Percentiles rank a stretch among this genome's conserved stretches.
phyloP scores from a whole-genome alignment of 495 filamentous ascomycete genomes.

The Durotheca rogersii region DNA sequence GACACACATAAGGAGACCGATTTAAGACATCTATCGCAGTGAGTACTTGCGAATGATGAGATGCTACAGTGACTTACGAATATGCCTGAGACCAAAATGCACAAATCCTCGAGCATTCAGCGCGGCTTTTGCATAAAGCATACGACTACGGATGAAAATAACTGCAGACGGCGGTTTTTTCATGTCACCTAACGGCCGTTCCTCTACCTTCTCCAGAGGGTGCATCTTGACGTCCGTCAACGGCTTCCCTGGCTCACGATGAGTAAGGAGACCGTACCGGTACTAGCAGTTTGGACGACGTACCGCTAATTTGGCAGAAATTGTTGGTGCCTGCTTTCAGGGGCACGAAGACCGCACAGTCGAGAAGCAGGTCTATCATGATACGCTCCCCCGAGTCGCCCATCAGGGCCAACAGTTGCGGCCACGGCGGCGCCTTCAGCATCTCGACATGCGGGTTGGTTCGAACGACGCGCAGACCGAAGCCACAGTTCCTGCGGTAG shows the following conservation, averaged over 20 bases:
- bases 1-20: conserved; percentile 56
- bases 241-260: conserved; percentile 28
- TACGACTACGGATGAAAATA: conserved; percentile 75
- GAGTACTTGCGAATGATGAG: conserved; percentile 2
- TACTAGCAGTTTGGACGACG: conserved; percentile 19
- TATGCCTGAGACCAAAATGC: conserved; percentile 72
- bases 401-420: conserved; percentile 65
- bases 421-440: conserved; percentile 73
- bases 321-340: conserved; percentile 60
- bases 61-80: conserved; percentile 61
- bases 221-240: conserved; percentile 39
- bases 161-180: conserved; percentile 59
- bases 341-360: conserved; percentile 74
- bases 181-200: conserved; percentile 1
- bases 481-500: conserved; percentile 51
- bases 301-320: conserved; percentile 79
- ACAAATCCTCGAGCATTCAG: conserved; percentile 67
- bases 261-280: conserved; percentile 1
- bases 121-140: conserved; percentile 77
- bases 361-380: conserved; percentile 76
- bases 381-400: conserved; percentile 75
- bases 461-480: conserved; percentile 54
- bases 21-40: conserved; percentile 73
- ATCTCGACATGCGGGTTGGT: conserved; percentile 69
- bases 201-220: conserved; percentile 13